Conservation (phyloP, 139 green algal species). For the Tetraselmis chui region DNA sequence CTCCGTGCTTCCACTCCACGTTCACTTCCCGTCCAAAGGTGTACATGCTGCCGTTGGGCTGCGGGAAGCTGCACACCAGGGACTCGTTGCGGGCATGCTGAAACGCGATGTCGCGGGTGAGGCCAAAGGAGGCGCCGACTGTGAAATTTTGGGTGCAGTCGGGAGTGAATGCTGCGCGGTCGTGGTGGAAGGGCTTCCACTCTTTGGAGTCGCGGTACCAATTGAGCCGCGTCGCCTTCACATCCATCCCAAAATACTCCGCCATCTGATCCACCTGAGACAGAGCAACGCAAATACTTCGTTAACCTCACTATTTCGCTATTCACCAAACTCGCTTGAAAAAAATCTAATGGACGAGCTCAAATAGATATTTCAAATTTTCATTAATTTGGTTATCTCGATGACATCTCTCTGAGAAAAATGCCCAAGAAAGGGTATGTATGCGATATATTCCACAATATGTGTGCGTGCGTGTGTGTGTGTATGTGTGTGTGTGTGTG, state of each 20-base stretch:
- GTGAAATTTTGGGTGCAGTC: background rate
- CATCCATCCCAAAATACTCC: background rate
- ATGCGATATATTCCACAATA: too few relatives aligned
- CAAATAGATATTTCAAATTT: too few relatives aligned
- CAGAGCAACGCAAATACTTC: too few relatives aligned
- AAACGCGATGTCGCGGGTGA: background rate
- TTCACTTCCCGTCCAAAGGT: constrained; percentile 4
- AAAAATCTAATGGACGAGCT: too few relatives aligned
- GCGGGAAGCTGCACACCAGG: background rate
- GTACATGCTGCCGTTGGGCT: constrained; percentile 6
- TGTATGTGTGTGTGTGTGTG: too few relatives aligned
- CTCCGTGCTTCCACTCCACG: constrained; percentile 10
- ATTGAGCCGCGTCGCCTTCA: constrained; percentile 3
- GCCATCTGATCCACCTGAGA: background rate
- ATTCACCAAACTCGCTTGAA: too few relatives aligned
- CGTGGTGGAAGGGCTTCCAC: constrained; percentile 10
- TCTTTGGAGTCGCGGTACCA: constrained; percentile 3
- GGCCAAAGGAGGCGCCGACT: background rate
- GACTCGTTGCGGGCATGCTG: background rate
- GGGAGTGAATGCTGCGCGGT: constrained; percentile 1
- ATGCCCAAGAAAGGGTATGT: too few relatives aligned
- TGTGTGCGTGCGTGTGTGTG: too few relatives aligned
- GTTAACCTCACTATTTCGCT: too few relatives aligned
- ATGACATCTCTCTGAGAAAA: too few relatives aligned
- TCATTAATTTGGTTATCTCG: too few relatives aligned